Base-by-base conservation (phyloP, 2,329 filamentous ascomycete genomes). In the Ophiognomonia clavigignenti-juglandacearum region DNA sequence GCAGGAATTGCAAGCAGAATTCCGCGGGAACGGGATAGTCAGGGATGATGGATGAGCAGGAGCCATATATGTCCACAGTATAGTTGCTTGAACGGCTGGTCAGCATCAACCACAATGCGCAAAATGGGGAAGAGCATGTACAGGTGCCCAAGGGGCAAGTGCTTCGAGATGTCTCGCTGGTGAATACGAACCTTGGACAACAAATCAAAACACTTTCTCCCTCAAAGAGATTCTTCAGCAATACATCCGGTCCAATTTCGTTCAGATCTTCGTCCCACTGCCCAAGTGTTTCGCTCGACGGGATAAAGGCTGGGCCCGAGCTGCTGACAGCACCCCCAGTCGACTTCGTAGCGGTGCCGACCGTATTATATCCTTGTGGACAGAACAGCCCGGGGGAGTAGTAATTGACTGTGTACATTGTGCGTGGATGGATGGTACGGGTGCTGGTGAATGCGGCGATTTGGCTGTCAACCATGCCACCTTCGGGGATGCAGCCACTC, bases 401-500 rank as follows among this genome's bases (percentile, higher is more conserved):
- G 27, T 49, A 48, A 5, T 14, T n/a, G 4, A 42, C 4, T 7
- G 14, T 31, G 14, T 29, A 4, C 8, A 4, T 18, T 10, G 14
- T 19, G 9, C 18, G 35, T 13, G 18, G 2, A 27, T 18, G 11
- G 27, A 27, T 29, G 27, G 36, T 34, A 9, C 24, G 11, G 2
- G 19, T 18, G 18, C 24, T 38, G 11, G 20, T 20, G 14, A 23
- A 34, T n/a, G 29, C 29, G 10, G 13, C n/a, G 29, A 5, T 4
- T 18, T 26, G 24, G 13, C 29, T 35, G 6, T 48, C 39, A n/a
- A 48, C 24, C 10, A 26, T 39, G 20, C 36, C 34, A 14, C 48
- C 48, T 11, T 44, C 48, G 19, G 48, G 45, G 11, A 44, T 10
- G n/a, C 48, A 51, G 45, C 32, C 32, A 37, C 22, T 37, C 18